phyloP scores from a whole-genome alignment of 352 stramenopile species.

The Globisporangium uncinulatum region DNA sequence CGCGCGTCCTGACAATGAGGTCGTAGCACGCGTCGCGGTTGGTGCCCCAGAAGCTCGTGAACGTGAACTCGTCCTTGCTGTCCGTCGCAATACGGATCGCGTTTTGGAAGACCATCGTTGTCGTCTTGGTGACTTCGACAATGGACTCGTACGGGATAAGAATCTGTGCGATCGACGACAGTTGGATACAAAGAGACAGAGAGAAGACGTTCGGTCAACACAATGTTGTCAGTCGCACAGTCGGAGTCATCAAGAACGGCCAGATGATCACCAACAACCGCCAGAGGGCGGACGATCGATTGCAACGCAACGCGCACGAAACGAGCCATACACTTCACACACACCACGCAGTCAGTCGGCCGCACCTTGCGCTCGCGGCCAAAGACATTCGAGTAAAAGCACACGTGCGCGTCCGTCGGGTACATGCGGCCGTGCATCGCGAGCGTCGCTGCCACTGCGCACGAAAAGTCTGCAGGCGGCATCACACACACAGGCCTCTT shows the following conservation, averaged over 20 bases:
- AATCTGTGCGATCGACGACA: conserved; percentile 27
- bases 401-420: conserved; percentile 72
- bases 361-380: conserved; percentile 78
- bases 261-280: conserved; percentile 1
- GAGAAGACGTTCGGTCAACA: neutral
- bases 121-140: conserved; percentile 74
- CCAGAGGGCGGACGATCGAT: conserved; percentile 2
- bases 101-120: conserved; percentile 76
- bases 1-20: conserved; percentile 59
- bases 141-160: conserved; percentile 84
- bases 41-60: conserved; percentile 82
- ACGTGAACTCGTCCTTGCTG: conserved; percentile 71
- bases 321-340: conserved; percentile 7
- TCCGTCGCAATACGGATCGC: conserved; percentile 64
- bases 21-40: conserved; percentile 79
- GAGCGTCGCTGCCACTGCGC: conserved; percentile 67
- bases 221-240: conserved; percentile 2
- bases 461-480: conserved; percentile 64
- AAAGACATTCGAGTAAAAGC: conserved; percentile 88
- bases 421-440: conserved; percentile 88
- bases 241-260: neutral
- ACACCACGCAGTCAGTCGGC: neutral
- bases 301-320: conserved; percentile 4
- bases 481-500: neutral
- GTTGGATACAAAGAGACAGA: neutral